Base-by-base conservation (phyloP, 306 rosid species). In the Pyrus pyrifolia region DNA sequence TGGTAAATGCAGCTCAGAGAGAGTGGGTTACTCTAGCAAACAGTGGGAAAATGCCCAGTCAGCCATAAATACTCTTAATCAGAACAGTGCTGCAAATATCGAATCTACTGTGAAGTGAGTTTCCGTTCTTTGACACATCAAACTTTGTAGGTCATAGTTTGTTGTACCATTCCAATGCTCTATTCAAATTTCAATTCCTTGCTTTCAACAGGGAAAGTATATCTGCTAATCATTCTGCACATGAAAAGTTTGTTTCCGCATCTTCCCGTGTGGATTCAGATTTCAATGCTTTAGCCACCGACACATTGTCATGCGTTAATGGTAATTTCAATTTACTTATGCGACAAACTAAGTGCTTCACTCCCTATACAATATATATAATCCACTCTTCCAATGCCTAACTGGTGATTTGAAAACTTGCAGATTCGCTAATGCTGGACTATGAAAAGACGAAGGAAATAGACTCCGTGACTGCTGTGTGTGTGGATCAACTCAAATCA, bases 361-460 rank as follows among this genome's bases (percentile, higher is more conserved):
- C 66, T 38, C 58, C 65, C 42, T 38, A 4, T 61, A 42, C 10
- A 8, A 25, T 38, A 35, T 35, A 25, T 38, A 38, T 38, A 38
- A 38, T 38, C 10, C 42, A 38, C 51, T 31, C 72, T 42, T 55
- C 69, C 67, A 27, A 25, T 25, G 44, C 78, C 51, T 79, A 64
- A 79, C 31, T 52, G 55, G 40, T 31, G 65, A 46, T 25, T 60
- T 62, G 46, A 30, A 68, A 71, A 29, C 35, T 33, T 51, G 76
- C 90, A 94, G 98, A 79, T 82, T 85, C 96, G 18, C 74, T 85
- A 23, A 38, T n/a, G 80, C 30, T 86, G 79, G 98, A 94, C 80
- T 84, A 75, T 38, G 88, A 82, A 79, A 87, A 86, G 70, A 90
- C 87, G 86, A 87, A 78, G 88, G 88, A 86, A 85, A 79, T 91